Evolutionary conservation across 1,284 basidiomycete species (phyloP), one percentile per base, ranked within the genome.

Genomic region (Fomitiporia mediterranea): DNA sequence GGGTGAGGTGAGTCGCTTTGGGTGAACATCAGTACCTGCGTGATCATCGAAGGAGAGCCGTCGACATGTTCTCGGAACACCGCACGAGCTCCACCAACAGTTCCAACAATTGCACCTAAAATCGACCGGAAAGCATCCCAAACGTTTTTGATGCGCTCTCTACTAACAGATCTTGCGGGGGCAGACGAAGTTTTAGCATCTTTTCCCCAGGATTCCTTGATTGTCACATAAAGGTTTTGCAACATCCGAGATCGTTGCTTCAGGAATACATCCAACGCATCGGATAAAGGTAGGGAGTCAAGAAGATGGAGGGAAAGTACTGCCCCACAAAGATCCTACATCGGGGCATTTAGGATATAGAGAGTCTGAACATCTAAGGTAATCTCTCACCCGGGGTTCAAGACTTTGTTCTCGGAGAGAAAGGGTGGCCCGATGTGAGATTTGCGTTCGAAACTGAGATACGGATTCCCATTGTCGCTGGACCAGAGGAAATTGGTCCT

Each of bases 391-490:
- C 65, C 80, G 75, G 9, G 74, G 65, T 6, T 83, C 72, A 37
- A 72, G 64, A 17, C 68, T 70, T 56, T 72, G 71, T 61, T 85
- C 82, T 51, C 89, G 81, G 9, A 94, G 73, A 13, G 83, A 86
- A 25, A 89, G 69, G 0, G 84, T 91, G 3, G 91, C 88, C 63
- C 84, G 86, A 62, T 93, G 87, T 15, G 88, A 81, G 56, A 96
- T 94, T 65, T 94, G 91, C 1, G 82, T 74, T 35, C 91, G 84
- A 66, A 95, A 91, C 60, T 89, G 90, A 1, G 84, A 80, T 11
- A 96, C 80, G 0, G 80, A 77, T 58, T 94, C 93, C 93, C 93
- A 96, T 68, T 96, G 93, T 38, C 91, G 84, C 63, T 91, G 86
- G 4, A 91, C 81, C 2, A 96, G 73, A 15, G 91, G 89, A 60